phyloP scores from a whole-genome alignment of 148 eudicot genomes.

The Tetragonia tetragonoides region DNA sequence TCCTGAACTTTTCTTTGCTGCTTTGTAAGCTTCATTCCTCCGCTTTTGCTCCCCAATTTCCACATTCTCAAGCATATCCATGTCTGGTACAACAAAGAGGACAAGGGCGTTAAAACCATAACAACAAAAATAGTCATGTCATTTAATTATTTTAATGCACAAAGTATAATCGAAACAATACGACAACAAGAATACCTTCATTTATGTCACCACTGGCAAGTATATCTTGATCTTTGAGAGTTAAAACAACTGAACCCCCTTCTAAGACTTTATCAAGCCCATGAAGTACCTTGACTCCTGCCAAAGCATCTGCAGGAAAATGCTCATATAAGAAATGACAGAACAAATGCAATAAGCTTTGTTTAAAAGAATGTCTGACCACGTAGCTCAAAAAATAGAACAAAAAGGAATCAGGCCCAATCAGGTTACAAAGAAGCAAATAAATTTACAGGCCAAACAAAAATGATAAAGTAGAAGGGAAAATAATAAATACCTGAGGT shows the following conservation, averaged over 20 bases:
- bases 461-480: neutral
- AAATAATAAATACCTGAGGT: constrained; percentile 32
- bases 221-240: constrained; percentile 94
- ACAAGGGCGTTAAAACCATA: neutral
- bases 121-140: neutral
- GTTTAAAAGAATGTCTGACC: neutral
- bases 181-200: constrained; percentile 47
- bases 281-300: constrained; percentile 91
- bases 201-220: constrained; percentile 87
- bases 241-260: constrained; percentile 97
- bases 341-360: neutral
- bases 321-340: constrained; percentile 10
- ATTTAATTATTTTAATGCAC: neutral
- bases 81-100: constrained; percentile 47
- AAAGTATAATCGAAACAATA: neutral
- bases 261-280: constrained; percentile 93
- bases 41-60: constrained; percentile 97
- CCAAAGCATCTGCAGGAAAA: constrained; percentile 50
- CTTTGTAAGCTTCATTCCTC: constrained; percentile 86
- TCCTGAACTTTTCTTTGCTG: constrained; percentile 78
- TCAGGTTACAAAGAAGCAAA: constrained; percentile 6
- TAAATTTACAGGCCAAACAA: neutral
- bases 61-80: constrained; percentile 96
- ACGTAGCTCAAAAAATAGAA: no score
- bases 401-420: neutral